Percentiles rank a stretch among this genome's conserved stretches.
Evolutionary conservation across 306 rosid genomes (phyloP).

Genomic region (Cicer chorassanicum): DNA sequence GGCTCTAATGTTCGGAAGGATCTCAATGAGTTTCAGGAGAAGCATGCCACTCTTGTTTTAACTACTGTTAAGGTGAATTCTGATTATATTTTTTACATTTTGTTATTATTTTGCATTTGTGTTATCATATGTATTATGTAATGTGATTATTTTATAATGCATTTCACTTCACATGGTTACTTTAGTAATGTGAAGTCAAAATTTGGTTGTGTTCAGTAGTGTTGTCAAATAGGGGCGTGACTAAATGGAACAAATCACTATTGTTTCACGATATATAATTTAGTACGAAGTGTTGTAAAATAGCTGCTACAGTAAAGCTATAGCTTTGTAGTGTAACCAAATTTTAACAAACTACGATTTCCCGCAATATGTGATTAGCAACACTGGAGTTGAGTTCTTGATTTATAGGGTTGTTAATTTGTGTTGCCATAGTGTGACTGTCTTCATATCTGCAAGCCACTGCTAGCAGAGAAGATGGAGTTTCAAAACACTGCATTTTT

Average conservation of each 20-base stretch:
- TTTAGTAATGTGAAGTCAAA: background rate
- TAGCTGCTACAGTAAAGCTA: too few species aligned
- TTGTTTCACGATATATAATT: too few species aligned
- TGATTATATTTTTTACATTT: background rate
- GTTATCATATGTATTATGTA: background rate
- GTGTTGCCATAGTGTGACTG: background rate
- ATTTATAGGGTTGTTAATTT: background rate
- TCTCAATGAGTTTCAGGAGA: conserved; percentile 96
- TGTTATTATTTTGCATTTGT: conserved; percentile 6
- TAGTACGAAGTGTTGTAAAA: too few species aligned
- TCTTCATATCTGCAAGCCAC: background rate
- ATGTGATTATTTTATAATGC: conserved; percentile 22
- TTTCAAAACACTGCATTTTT: background rate
- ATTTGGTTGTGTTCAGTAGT: too few species aligned
- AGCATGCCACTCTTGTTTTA: conserved; percentile 88
- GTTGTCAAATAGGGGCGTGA: too few species aligned
- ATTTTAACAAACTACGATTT: too few species aligned
- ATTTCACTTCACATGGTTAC: conserved; percentile 23
- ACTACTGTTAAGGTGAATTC: conserved; percentile 82
- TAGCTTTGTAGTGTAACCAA: too few species aligned
- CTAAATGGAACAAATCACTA: too few species aligned
- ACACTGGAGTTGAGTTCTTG: background rate
- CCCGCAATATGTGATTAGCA: too few species aligned
- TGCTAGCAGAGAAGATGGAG: background rate
- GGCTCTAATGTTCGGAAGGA: conserved; percentile 87